Conservation (phyloP, 116 monocot genomes). For the Posidonia oceanica region DNA sequence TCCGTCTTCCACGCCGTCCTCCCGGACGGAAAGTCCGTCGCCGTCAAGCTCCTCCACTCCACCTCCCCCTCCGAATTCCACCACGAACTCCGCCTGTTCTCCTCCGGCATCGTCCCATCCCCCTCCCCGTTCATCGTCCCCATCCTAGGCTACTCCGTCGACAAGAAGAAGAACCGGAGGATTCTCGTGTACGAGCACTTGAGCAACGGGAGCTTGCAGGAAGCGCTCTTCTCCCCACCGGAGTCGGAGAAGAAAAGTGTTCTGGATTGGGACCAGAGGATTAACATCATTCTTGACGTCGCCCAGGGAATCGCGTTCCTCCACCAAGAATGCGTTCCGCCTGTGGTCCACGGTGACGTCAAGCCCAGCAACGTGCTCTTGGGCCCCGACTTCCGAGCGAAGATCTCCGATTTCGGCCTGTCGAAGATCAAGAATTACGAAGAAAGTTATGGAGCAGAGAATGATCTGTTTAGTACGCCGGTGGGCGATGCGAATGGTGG, state of each 20-base stretch:
- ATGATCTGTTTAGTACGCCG: no score
- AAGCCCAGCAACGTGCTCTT: constrained; percentile 92
- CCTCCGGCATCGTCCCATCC: constrained; percentile 18
- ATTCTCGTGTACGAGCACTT: constrained; percentile 58
- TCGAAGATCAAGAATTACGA: constrained; percentile 37
- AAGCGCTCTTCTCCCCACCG: constrained; percentile 27
- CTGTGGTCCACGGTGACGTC: constrained; percentile 80
- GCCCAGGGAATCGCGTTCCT: constrained; percentile 60
- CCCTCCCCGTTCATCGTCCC: constrained; percentile 51
- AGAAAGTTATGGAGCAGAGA: neutral
- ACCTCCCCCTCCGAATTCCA: constrained; percentile 12
- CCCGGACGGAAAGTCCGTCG: constrained; percentile 17
- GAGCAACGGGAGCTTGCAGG: constrained; percentile 42
- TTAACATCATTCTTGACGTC: constrained; percentile 58
- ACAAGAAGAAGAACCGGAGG: constrained; percentile 6
- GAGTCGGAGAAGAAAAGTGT: neutral
- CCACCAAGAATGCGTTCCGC: constrained; percentile 59
- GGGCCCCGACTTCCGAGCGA: constrained; percentile 44
- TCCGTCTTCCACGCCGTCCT: constrained; percentile 43
- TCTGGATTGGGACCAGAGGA: constrained; percentile 48
- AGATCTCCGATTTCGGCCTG: constrained; percentile 74
- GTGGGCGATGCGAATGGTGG: no score
- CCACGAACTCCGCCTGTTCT: constrained; percentile 46
- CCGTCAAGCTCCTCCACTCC: constrained; percentile 26
- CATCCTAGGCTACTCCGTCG: constrained; percentile 38